Conservation (phyloP, 306 rosid species). For the Sechiopsis laciniata region DNA sequence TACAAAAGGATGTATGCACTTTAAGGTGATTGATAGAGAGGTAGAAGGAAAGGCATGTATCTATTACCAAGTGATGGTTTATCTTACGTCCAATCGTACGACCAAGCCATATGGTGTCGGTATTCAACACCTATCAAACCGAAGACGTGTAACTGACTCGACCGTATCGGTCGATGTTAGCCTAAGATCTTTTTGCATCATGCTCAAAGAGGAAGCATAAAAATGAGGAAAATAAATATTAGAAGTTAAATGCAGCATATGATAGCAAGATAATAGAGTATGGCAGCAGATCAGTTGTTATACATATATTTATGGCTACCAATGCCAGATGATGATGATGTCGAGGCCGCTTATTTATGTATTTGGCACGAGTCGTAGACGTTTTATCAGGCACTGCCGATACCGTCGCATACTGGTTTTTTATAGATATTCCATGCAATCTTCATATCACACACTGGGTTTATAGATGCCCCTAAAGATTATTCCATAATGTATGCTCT, state of each 20-base stretch:
- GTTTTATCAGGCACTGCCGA: too few relatives aligned
- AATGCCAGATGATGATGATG: too few relatives aligned
- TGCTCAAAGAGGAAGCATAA: too few relatives aligned
- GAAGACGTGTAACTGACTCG: neutral
- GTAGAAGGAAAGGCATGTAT: too few relatives aligned
- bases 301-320: neutral
- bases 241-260: neutral
- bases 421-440: constrained; percentile 10
- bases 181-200: neutral
- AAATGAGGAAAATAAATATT: neutral
- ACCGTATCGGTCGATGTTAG: neutral
- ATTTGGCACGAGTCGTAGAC: too few relatives aligned
- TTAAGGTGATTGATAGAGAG: constrained; percentile 15
- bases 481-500: neutral
- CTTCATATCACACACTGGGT: neutral
- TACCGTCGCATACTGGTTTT: neutral
- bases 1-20: constrained; percentile 91
- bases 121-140: neutral
- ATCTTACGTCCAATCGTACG: neutral
- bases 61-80: neutral
- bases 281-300: neutral
- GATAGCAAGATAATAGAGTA: neutral
- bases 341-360: too few relatives aligned
- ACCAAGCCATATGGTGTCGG: neutral
- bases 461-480: constrained; percentile 1